Base-by-base conservation (phyloP, 1,284 basidiomycete species). In the Trichosporon sp. region DNA sequence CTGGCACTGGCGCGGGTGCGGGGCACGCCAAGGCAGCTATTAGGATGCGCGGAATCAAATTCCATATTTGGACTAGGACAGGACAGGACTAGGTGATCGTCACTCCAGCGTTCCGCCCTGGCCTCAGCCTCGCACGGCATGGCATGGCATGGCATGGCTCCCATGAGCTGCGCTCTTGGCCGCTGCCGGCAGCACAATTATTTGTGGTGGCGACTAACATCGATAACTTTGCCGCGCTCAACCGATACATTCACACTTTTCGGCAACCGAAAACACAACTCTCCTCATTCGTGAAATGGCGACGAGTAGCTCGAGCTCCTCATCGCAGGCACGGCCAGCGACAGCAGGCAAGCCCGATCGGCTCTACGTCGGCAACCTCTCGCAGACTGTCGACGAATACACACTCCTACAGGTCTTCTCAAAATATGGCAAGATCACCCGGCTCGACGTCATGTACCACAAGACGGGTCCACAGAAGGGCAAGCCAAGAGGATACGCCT, bases 381-480 rank as follows among this genome's bases (percentile, higher is more conserved):
- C 92, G 71, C 86, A 89, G 0, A 85, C 87, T 2, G 90, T 96
- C 34, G 92, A 96, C 81, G 94, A 98, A 88, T 95, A 92, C 79
- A 84, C 90, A 7, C 85, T 98, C 33, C 85, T 97, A 23, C 90
- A 95, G 77, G 81, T 94, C 33, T 97, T 97, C 80, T 86, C 88
- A 49, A 94, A 91, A 80, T 93, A 88, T 74, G 95, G 95, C 67
- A 93, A 91, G 79, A 86, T 98, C 66, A 86, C 90, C 40, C 92
- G 94, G 72, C 86, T 97, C 64, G 95, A 99, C 79, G 95, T 89
- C 77, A 85, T 98, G 71, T 96, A 95, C 75, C 95, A 99, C 84
- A 97, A 95, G 81, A 83, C 88, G 0, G 95, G 95, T 0, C 85
- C 88, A 4, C 81, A 88, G 72, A 92, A 89, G 78, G 95, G 95